Evolutionary conservation across 768 basidiomycete genomes (phyloP), one percentile per base, ranked within the genome.

Genomic region (Trametes meyenii): DNA sequence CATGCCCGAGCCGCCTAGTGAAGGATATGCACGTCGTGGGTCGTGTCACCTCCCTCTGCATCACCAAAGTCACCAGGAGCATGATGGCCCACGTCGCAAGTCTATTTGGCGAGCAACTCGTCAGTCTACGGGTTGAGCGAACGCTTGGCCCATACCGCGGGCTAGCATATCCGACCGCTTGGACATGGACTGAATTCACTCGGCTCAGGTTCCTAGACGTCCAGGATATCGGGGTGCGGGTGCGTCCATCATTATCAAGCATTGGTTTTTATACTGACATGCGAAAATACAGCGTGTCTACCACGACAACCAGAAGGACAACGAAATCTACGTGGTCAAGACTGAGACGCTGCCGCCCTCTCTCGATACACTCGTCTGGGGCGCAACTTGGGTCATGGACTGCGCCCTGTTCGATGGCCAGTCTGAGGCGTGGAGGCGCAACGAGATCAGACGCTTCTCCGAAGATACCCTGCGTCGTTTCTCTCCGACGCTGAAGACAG

Each of bases 161-260:
- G 33, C n/a, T 55, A 49, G 57, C 39, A 3, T 58, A 50, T 10
- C 57, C 57, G 19, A 45, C 44, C 19, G 4, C n/a, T 42, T 42
- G 40, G 40, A n/a, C 13, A 12, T 13, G 14, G 40, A 42, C 40
- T 42, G 40, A n/a, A 13, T 45, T 50, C 14, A 14, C 29, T 12
- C 50, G 50, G 12, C 50, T 59, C 11, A 51, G 17, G 24, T 52
- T 36, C 16, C 33, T 59, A 3, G 50, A 59, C 50, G 43, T 59
- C 14, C 45, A 35, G 6, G 46, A 57, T 23, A 11, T 3, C 14
- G 55, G 55, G 2, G 17, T 14, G 17, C 55, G 46, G 6, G 55
- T 57, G 45, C 36, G 53, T 50, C 14, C 26, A 24, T 42, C 44
- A 19, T 33, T 40, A 2, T 12, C 48, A 4, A 16, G 21, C n/a